Percentiles rank a stretch among this genome's conserved stretches.
phyloP scores from a whole-genome alignment of 768 basidiomycete genomes.

The Galerina sulciceps region DNA sequence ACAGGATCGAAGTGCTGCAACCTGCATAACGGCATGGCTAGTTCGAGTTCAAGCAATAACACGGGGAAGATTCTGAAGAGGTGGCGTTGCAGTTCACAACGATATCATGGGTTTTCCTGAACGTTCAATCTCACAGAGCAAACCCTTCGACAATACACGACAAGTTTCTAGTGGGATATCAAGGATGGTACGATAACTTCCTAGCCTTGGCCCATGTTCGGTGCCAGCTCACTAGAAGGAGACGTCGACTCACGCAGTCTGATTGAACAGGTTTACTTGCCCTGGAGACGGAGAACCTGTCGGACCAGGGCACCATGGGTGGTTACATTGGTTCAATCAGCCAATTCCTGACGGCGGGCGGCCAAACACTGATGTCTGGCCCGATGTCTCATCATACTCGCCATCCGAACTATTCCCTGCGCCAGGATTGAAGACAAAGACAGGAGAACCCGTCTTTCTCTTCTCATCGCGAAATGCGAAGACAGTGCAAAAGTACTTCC shows the following conservation, averaged over 20 bases:
- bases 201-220: neutral
- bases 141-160: constrained; percentile 80
- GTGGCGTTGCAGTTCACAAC: constrained; percentile 26
- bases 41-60: constrained; percentile 23
- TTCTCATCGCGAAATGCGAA: constrained; percentile 81
- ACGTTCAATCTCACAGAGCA: constrained; percentile 45
- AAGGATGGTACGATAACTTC: constrained; percentile 68
- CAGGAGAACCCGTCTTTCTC: constrained; percentile 65
- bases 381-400: constrained; percentile 73
- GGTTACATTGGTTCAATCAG: constrained; percentile 84
- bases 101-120: neutral
- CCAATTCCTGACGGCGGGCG: constrained; percentile 72
- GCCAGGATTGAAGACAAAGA: constrained; percentile 62
- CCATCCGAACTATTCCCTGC: constrained; percentile 72
- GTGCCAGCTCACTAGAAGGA: neutral
- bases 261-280: constrained; percentile 66
- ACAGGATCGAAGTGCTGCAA: neutral
- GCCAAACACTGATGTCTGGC: constrained; percentile 81
- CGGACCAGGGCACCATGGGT: constrained; percentile 78
- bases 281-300: constrained; percentile 70
- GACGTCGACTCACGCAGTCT: too few relatives aligned
- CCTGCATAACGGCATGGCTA: constrained; percentile 25
- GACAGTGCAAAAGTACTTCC: constrained; percentile 62
- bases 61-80: constrained; percentile 44
- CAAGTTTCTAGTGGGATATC: constrained; percentile 86